A percentile compares a stretch with the other conserved stretches of the same genome.
Evolutionary conservation across 2,329 filamentous ascomycete species (phyloP).

Genomic region (Alternaria solani): DNA sequence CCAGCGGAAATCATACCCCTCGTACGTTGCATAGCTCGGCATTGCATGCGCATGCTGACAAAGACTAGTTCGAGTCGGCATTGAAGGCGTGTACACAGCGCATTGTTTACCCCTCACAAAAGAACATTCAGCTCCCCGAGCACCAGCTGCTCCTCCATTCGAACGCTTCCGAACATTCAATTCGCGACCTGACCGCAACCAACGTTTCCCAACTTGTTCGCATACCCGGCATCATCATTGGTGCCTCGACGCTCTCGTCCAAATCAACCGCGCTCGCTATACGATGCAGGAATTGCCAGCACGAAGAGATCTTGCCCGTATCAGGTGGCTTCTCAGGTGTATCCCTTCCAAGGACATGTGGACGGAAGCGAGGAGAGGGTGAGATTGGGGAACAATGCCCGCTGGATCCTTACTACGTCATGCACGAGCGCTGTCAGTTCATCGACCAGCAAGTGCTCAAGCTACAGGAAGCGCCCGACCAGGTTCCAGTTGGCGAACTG

Average conservation of each 20-base stretch:
- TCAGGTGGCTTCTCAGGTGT: conserved; percentile 88
- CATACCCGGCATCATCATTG: conserved; percentile 97
- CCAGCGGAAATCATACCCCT: conserved; percentile 92
- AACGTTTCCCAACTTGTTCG: conserved; percentile 94
- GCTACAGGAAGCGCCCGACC: conserved; percentile 94
- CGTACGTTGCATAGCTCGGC: conserved; percentile 59
- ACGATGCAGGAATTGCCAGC: conserved; percentile 85
- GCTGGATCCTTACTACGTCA: conserved; percentile 92
- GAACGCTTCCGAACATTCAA: conserved; percentile 86
- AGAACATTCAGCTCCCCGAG: conserved; percentile 75
- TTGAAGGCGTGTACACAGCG: conserved; percentile 90
- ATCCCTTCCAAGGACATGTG: conserved; percentile 81
- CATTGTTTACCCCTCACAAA: conserved; percentile 84
- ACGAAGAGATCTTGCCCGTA: conserved; percentile 74
- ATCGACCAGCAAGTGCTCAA: conserved; percentile 99
- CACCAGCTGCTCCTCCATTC: conserved; percentile 97
- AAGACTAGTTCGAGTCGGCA: conserved; percentile 81
- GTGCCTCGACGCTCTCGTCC: conserved; percentile 93
- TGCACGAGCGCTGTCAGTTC: conserved; percentile 92
- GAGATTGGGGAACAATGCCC: conserved; percentile 80
- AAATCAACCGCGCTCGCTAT: conserved; percentile 89
- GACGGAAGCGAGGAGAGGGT: conserved; percentile 67
- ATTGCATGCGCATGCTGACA: conserved; percentile 22
- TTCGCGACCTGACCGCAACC: conserved; percentile 90
- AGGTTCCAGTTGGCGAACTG: conserved; percentile 95